Base-by-base conservation (phyloP, 305 asterid species). In the Solanum aculeatissimum region DNA sequence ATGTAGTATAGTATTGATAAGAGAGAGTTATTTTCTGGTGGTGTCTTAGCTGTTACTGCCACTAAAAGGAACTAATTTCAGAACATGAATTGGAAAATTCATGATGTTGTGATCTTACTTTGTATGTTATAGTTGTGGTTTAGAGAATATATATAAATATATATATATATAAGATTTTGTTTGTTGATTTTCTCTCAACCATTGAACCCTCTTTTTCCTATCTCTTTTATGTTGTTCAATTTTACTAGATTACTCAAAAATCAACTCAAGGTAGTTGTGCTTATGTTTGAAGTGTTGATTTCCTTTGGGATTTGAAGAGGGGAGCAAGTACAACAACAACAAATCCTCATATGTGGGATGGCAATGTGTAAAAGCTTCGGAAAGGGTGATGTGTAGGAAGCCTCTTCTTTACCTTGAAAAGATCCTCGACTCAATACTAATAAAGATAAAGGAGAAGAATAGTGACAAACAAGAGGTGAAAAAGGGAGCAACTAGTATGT, bases 51-150 rank as follows among this genome's bases (percentile, higher is more conserved):
- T 66, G 83, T 79, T 29, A 27, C 83, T 84, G n/a, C 66, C 45
- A 55, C 35, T 72, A 21, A 72, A 43, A 69, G 58, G 69, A 86
- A 29, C 85, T 85, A 83, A 85, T 88, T 81, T 84, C 53, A 55
- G 85, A 66, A 81, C 87, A 71, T 86, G 90, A 83, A 86, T 65
- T 35, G 83, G 83, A 10, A 70, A 72, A 49, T 88, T 79, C 87
- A 83, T 83, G 88, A 81, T 74, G 62, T 78, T 85, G 88, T 86
- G 78, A 29, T 81, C 81, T 65, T 23, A 63, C 40, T 49, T 83
- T 89, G 85, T 86, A 86, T 84, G 83, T 83, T 81, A 74, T 81
- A 81, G 60, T 62, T 80, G 70, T 86, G 83, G 12, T 78, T 25
- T 79, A 89, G 79, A 87, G 81, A 51, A 16, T 80, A 83, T 42